Base-by-base conservation (phyloP, 202 grass and related monocot genomes). In the Musa balbisiana region DNA sequence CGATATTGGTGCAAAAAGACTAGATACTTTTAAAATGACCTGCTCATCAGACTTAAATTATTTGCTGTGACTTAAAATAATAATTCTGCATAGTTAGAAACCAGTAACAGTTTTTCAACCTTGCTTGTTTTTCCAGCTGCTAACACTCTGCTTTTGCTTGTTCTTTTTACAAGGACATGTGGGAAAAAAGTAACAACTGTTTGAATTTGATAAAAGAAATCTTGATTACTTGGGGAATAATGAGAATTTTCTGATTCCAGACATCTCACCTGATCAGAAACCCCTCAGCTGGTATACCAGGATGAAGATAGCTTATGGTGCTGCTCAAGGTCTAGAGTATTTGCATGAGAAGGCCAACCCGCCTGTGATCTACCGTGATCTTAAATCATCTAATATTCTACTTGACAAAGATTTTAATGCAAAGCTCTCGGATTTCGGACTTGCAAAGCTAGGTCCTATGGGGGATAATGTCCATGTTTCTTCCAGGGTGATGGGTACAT, bases 231-330 rank as follows among this genome's bases (percentile, higher is more conserved):
- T 2, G 1, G 59, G 19, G 25, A 69, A 50, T 52, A 51, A 52
- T 9, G 25, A 49, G 19, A 19, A n/a, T 23, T 51, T 71, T 51
- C 43, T 68, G 65, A 33, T 68, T 23, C 11, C 63, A 68, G 65
- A 33, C 33, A 1, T 68, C 27, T 68, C 26, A 29, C 65, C 65
- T 33, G 11, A 68, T 16, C 65, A 68, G 23, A 43, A 43, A 68
- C 23, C 65, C 13, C 25, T 68, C 13, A 68, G 65, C 29, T 68
- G 65, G 65, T 33, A 68, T 33, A 68, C 65, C 5, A 29, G 65
- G 65, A 68, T 68, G 65, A 68, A 68, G 22, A 68, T 68, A 49
- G 65, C 65, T 68, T 13, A 29, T 68, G 25, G 65, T 68, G 65
- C 65, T 68, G 65, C 25, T 12, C 65, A 68, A 17, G 65, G 65